phyloP scores from a whole-genome alignment of 2,329 filamentous ascomycete species.

The Aspergillus texensis region DNA sequence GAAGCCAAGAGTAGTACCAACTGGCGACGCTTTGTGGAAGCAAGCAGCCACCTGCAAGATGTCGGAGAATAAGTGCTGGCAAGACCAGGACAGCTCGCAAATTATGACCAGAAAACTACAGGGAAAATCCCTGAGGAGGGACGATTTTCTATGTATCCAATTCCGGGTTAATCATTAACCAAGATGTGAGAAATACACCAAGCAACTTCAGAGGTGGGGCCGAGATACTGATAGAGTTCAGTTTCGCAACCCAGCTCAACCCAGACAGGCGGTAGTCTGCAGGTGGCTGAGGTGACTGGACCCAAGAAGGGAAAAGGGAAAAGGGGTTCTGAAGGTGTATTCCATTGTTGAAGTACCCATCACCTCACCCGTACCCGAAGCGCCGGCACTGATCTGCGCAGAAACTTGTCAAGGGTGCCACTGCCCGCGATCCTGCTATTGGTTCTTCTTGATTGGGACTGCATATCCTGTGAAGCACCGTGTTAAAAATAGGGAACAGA shows the following conservation, averaged over 20 bases:
- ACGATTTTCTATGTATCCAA: conserved; percentile 5
- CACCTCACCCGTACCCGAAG: conserved; percentile 1
- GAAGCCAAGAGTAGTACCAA: neutral
- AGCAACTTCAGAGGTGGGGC: conserved; percentile 17
- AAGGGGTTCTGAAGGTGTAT: neutral
- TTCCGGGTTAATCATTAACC: neutral
- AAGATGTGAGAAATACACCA: conserved; percentile 16
- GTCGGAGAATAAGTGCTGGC: conserved; percentile 7
- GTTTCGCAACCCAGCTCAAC: conserved; percentile 2
- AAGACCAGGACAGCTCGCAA: neutral
- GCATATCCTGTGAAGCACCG: neutral
- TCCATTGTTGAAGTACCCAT: conserved; percentile 2
- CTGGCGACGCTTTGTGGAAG: neutral
- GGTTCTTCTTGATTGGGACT: neutral
- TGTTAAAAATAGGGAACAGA: neutral
- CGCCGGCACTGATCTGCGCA: conserved; percentile 7
- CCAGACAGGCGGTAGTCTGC: conserved; percentile 7
- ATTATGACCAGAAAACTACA: neutral
- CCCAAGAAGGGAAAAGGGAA: conserved; percentile 5
- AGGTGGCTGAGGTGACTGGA: conserved; percentile 7
- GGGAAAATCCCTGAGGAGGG: neutral
- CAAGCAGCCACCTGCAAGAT: conserved; percentile 6
- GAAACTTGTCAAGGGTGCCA: conserved; percentile 2
- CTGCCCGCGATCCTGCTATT: neutral
- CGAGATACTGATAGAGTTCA: conserved; percentile 15